Base-by-base conservation (phyloP, 768 basidiomycete species). In the Mycena rosella region DNA sequence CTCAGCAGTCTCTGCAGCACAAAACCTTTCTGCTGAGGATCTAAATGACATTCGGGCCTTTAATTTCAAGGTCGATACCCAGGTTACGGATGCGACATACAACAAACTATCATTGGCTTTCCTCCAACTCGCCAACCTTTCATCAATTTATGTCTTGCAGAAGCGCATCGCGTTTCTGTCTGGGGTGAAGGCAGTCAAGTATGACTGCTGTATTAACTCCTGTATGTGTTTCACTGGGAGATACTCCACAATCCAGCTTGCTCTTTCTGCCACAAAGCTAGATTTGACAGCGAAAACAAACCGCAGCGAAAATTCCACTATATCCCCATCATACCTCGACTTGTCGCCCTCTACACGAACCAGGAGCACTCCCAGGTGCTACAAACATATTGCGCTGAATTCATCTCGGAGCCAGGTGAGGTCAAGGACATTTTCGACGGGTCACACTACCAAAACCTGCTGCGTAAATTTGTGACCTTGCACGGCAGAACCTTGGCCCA, bases 351-450 rank as follows among this genome's bases (percentile, higher is more conserved):
- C 8, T 40, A 40, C 17, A 40, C 38, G 10, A 40, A 40, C 38
- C 20, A 44, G 42, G 42, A 44, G 6, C 42, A 44, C 7, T 44
- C 42, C 6, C 20, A 44, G 20, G 42, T 44, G 6, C 42, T 44
- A 20, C 42, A 44, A 20, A 44, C 42, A 3, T 44, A 44, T n/a
- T 20, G 42, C 42, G 13, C 42, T 5, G 42, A 44, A 5, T 44
- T 44, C n/a, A 5, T n/a, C 20, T 44, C 42, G 4, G 42, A 44
- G 18, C n/a, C n/a, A 5, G 20, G n/a, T 20, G n/a, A 6, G 42
- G 42, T 44, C 42, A 51, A 36, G 40, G 78, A 83, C 58, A 63
- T 81, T 20, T 79, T 81, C 55, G 80, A 83, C 67, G 59, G 74
- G 0, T 24, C 48, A 0, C 55, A 61, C n/a, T 83, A 81, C 55